phyloP scores from a whole-genome alignment of 495 filamentous ascomycete genomes.

The Choiromyces venosus region DNA sequence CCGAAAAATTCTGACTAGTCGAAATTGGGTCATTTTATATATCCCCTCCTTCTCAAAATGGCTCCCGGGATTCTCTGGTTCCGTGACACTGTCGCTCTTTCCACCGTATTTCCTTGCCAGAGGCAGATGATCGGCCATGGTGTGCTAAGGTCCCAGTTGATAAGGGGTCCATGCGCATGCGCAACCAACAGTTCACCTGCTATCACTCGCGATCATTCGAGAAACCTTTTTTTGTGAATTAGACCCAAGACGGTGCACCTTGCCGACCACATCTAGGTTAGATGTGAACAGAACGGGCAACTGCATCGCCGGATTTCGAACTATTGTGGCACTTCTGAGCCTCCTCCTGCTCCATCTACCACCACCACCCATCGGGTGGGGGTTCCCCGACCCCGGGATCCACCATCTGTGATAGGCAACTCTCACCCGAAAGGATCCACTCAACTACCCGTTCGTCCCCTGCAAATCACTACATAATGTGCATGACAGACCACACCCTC shows the following conservation, averaged over 20 bases:
- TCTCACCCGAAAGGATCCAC: conserved; percentile 39
- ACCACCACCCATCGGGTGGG: conserved; percentile 24
- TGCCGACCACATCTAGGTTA: conserved; percentile 25
- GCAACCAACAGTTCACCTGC: conserved; percentile 26
- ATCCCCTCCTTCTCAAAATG: not conserved
- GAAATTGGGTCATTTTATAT: not conserved
- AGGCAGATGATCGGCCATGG: conserved; percentile 27
- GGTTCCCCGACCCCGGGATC: conserved; percentile 35
- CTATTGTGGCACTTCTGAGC: conserved; percentile 13
- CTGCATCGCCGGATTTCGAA: conserved; percentile 21
- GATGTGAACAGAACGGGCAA: conserved; percentile 16
- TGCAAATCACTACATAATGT: conserved; percentile 31
- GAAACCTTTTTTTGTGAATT: conserved; percentile 16
- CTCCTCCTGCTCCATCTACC: conserved; percentile 27
- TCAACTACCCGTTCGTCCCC: conserved; percentile 34
- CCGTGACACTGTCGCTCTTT: not conserved
- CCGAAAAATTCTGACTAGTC: not conserved
- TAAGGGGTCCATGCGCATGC: conserved; percentile 24
- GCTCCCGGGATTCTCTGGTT: not conserved
- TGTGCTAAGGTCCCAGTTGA: conserved; percentile 36
- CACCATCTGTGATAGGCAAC: conserved; percentile 40
- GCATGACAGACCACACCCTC: conserved; percentile 23
- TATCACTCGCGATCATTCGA: conserved; percentile 19
- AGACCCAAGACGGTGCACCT: conserved; percentile 27
- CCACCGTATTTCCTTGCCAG: not conserved